These are phyloP conservation scores for Artemisia annua DNA, from an alignment of 129 eudicot species.

Conservation along the genomic window DNA sequence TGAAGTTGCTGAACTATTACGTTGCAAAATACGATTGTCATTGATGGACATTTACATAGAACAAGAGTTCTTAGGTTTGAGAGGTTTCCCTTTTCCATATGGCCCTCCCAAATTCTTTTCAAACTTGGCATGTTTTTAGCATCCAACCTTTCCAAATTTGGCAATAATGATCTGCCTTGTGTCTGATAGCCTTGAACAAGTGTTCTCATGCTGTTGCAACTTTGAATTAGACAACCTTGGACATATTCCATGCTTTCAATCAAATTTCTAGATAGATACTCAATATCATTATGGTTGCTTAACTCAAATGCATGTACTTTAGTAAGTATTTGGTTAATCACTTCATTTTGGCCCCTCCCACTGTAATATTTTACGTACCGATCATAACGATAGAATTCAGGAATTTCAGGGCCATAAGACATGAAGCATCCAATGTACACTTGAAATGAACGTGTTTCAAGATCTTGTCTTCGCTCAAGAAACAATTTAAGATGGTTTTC, in stretches of 20 bases:
- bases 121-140: slow-evolving; percentile 28
- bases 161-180: slow-evolving; percentile 11
- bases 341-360: slow-evolving; percentile 21
- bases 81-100: slow-evolving; percentile 12
- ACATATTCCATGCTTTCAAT: slow-evolving; percentile 17
- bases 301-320: slow-evolving; percentile 32
- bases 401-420: slow-evolving; percentile 19
- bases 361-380: slow-evolving; percentile 31
- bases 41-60: slow-evolving; percentile 16
- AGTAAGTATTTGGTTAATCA: slow-evolving; percentile 12
- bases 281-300: slow-evolving; percentile 28
- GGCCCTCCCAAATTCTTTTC: slow-evolving; percentile 22
- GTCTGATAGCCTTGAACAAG: slow-evolving; percentile 5
- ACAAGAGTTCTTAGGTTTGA: slow-evolving; percentile 27
- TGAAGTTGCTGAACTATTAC: slow-evolving; percentile 14
- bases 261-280: slow-evolving; percentile 21
- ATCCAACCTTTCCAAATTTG: slow-evolving; percentile 35
- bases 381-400: slow-evolving; percentile 25
- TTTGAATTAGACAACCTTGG: slow-evolving; percentile 38
- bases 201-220: slow-evolving; percentile 21
- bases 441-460: slow-evolving; percentile 21
- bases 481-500: slow-evolving; percentile 23
- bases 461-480: slow-evolving; percentile 22
- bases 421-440: slow-evolving; percentile 36
- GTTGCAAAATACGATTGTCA: slow-evolving; percentile 19